A percentile compares a stretch with the other conserved stretches of the same genome.
Conservation (phyloP, 345 rosid species). For the Arabidopsis arenosa region DNA sequence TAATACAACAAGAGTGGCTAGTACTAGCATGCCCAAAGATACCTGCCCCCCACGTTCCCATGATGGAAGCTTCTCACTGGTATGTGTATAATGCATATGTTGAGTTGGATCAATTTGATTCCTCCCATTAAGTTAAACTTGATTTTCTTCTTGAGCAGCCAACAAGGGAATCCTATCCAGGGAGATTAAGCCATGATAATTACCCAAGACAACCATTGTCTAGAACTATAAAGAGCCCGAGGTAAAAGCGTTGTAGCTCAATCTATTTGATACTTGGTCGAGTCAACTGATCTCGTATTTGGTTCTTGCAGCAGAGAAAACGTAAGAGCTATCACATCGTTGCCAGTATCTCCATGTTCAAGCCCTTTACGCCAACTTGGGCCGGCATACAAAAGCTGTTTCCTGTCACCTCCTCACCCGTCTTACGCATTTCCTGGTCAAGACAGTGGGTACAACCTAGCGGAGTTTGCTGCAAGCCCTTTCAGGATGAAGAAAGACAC, state of each 20-base stretch:
- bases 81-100: slow-evolving; percentile 35
- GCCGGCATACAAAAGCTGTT: slow-evolving; percentile 68
- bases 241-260: slow-evolving; percentile 50
- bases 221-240: slow-evolving; percentile 59
- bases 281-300: slow-evolving; percentile 9
- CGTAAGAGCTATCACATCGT: slow-evolving; percentile 68
- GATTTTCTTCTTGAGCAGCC: slow-evolving; percentile 60
- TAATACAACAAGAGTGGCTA: slow-evolving; percentile 60
- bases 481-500: slow-evolving; percentile 54
- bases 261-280: slow-evolving; percentile 13
- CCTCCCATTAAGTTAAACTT: slow-evolving; percentile 19
- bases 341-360: slow-evolving; percentile 91
- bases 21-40: slow-evolving; percentile 56
- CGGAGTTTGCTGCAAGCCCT: slow-evolving; percentile 60
- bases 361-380: slow-evolving; percentile 81
- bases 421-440: slow-evolving; percentile 57
- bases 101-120: slow-evolving; percentile 17
- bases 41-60: slow-evolving; percentile 53
- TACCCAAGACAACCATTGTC: slow-evolving; percentile 51
- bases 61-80: slow-evolving; percentile 81
- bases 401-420: slow-evolving; percentile 84
- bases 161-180: slow-evolving; percentile 60
- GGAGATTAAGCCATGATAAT: slow-evolving; percentile 64
- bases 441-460: slow-evolving; percentile 53
- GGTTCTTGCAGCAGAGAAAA: slow-evolving; percentile 63